Evolutionary conservation across 129 eudicot species (phyloP).

Genomic region (carrot (Daucus carota)): DH1_v3.0 NC_030387.2:30672501-30673000

Average conservation of each 20-base stretch:
- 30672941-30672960: constrained; percentile 25
- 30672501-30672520: constrained; percentile 86
- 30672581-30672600: constrained; percentile 9
- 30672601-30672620: neutral
- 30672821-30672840: constrained; percentile 50
- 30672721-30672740: constrained; percentile 35
- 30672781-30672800: constrained; percentile 9
- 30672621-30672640: constrained; percentile 29
- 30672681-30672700: constrained; percentile 54
- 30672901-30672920: constrained; percentile 98
- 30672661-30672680: constrained; percentile 62
- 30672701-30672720: constrained; percentile 64
- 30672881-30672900: constrained; percentile 84
- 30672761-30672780: neutral
- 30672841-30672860: constrained; percentile 50
- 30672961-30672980: neutral
- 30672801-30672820: constrained; percentile 55
- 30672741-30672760: constrained; percentile 9
- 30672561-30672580: constrained; percentile 13
- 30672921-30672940: constrained; percentile 45
- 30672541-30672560: constrained; percentile 78
- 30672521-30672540: constrained; percentile 97
- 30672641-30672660: constrained; percentile 72
- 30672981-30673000: neutral
- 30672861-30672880: constrained; percentile 55